Percentiles rank a stretch among this genome's conserved stretches.
These are phyloP conservation scores for Scolecobasidium constrictum DNA, from an alignment of 2,329 filamentous ascomycete species.

Conservation along the genomic window DNA sequence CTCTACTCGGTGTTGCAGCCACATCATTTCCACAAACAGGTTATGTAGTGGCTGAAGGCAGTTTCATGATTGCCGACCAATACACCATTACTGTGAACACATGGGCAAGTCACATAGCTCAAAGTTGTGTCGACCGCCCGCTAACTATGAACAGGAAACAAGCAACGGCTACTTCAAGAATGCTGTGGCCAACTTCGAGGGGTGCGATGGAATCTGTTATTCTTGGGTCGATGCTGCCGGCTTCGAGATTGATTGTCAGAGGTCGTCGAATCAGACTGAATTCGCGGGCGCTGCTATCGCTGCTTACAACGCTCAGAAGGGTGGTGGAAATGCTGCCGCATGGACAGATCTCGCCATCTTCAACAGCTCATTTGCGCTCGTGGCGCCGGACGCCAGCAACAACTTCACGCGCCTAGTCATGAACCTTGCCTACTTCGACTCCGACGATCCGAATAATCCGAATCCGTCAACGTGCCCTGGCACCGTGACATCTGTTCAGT, in stretches of 20 bases:
- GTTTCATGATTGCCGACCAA: neutral
- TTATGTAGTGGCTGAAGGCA: neutral
- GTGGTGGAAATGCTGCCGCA: neutral
- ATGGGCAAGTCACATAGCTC: no score
- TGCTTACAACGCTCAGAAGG: neutral
- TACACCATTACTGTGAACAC: neutral
- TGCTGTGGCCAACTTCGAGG: neutral
- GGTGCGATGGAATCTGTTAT: neutral
- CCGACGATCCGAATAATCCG: neutral
- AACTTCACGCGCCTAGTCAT: neutral
- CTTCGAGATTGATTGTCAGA: neutral
- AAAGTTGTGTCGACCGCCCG: no score
- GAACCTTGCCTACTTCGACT: neutral
- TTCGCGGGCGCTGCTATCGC: neutral
- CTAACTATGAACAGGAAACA: no score
- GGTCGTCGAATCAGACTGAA: neutral
- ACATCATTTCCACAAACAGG: neutral
- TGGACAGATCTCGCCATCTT: neutral
- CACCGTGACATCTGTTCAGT: neutral
- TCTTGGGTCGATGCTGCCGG: neutral
- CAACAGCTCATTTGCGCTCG: neutral
- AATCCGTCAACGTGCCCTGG: neutral
- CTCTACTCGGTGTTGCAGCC: neutral
- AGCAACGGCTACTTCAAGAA: slow-evolving; percentile 1
- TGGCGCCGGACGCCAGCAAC: neutral